Evolutionary conservation across 345 rosid species (phyloP), one percentile per base, ranked within the genome.

Genomic region (Rubroshorea leprosula): DNA sequence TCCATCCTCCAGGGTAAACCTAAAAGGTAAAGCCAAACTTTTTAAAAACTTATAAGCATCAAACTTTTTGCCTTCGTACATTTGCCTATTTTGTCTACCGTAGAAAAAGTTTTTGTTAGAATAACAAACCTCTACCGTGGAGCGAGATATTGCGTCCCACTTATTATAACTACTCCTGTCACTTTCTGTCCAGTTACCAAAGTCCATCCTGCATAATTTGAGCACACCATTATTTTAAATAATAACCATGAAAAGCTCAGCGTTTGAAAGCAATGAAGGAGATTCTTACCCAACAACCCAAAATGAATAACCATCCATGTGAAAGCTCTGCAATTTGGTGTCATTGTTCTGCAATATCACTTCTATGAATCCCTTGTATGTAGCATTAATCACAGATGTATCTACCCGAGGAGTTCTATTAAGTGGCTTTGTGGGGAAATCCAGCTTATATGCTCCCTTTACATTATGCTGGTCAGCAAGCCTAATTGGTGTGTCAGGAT

Each of bases 1-100:
- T 83, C 99, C 99, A 93, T 57, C 75, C 97, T 49, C 96, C 91
- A 8, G 97, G 94, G 48, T 84, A 85, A 7, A 89, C 99, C 99
- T 93, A 61, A 46, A 69, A 25, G 49, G 31, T 50, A 44, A 44
- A 44, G 47, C 47, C 18, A 44, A 3, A 35, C 41, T 13, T 35
- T 35, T 35, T 1, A 35, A 35, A 4, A 35, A 1, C 41, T 35
- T 6, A n/a, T n/a, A n/a, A n/a, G n/a, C n/a, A n/a, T n/a, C n/a
- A n/a, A n/a, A n/a, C n/a, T n/a, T n/a, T n/a, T n/a, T n/a, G n/a
- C n/a, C n/a, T n/a, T n/a, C n/a, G n/a, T n/a, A n/a, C n/a, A n/a
- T n/a, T n/a, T n/a, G n/a, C n/a, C n/a, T n/a, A n/a, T n/a, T n/a
- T n/a, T n/a, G n/a, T n/a, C n/a, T n/a, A n/a, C n/a, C n/a, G n/a